phyloP scores from a whole-genome alignment of 257 asterid genomes.

The Linderniella brevidens region DNA sequence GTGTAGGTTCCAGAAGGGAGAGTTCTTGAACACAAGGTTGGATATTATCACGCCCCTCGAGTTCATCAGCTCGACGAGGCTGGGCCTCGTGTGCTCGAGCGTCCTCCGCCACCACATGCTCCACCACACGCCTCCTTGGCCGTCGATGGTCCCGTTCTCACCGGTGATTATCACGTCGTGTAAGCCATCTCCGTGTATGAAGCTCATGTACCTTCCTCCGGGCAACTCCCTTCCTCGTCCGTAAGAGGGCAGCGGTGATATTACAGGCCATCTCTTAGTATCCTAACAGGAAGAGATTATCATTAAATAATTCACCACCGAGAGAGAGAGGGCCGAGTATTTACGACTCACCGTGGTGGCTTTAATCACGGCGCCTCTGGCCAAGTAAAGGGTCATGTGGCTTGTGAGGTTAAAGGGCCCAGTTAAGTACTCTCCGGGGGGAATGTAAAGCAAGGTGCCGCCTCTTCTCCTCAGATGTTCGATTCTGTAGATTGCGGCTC shows the following conservation, averaged over 20 bases:
- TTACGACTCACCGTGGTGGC: conserved; percentile 49
- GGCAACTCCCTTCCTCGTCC: conserved; percentile 96
- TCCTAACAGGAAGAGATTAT: conserved; percentile 18
- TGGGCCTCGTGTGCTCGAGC: conserved; percentile 65
- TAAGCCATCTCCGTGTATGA: conserved; percentile 80
- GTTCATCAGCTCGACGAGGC: conserved; percentile 63
- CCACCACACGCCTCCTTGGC: conserved; percentile 93
- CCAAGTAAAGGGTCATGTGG: conserved; percentile 87
- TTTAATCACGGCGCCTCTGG: conserved; percentile 66
- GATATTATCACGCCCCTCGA: conserved; percentile 58
- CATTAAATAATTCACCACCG: neutral
- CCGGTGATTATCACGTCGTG: conserved; percentile 83
- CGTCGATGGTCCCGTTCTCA: conserved; percentile 91
- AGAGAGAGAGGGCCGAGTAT: neutral
- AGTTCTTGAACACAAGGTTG: conserved; percentile 59
- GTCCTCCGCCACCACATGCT: conserved; percentile 74
- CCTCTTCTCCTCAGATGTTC: conserved; percentile 68
- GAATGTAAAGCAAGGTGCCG: conserved; percentile 79
- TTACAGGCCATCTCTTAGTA: conserved; percentile 53
- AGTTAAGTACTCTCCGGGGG: conserved; percentile 76
- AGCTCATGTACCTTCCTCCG: conserved; percentile 87
- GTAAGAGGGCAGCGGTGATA: conserved; percentile 82
- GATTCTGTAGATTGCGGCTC: conserved; percentile 62
- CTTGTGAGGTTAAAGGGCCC: conserved; percentile 78
- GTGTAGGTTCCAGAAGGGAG: conserved; percentile 94